Base-by-base conservation (phyloP, 2,329 filamentous ascomycete species). In the Fragosphaeria purpurea region DNA sequence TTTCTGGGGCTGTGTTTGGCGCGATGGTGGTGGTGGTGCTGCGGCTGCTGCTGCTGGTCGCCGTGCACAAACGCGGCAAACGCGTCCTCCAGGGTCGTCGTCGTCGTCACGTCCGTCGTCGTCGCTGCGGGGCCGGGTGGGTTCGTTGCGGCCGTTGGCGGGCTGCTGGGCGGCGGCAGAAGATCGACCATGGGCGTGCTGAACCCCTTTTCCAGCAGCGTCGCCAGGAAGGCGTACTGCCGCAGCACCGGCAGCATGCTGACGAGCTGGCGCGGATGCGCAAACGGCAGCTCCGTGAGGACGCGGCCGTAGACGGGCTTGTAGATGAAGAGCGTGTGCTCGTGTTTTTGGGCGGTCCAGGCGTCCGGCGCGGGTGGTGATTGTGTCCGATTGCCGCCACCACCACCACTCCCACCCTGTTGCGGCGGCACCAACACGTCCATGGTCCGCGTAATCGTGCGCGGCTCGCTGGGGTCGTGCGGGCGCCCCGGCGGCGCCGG, bases 211-310 rank as follows among this genome's bases (percentile, higher is more conserved):
- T 74, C 69, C 4, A 91, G 71, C 3, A 93, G 65, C 0, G 72
- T 78, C 1, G 80, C 80, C 5, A 88, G 69, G 56, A 85, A 81
- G 0, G 84, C 83, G 60, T 88, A 93, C 62, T 93, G 87, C 11
- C 88, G 75, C 12, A 93, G 70, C 4, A 76, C 71, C 0, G 87
- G 86, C n/a, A 94, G 72, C 61, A 90, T 79, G 48, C 79, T 75
- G 6, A 90, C 70, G 4, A 94, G 69, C 61, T 94, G 86, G 46
- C 81, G 77, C 0, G 88, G 88, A 60, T 94, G 88, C 3, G 80
- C 79, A 60, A 94, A 91, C 0, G 86, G 81, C 35, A 93, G 71
- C 50, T 83, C 79, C 1, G 76, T 77, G 7, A 94, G 64, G 4
- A 74, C 72, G 50, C 82, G 77, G 0, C 82, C 84, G 57, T 84